These are phyloP conservation scores for Entoloma clypeatum DNA, from an alignment of 1,284 basidiomycete species.

Conservation along the genomic window DNA sequence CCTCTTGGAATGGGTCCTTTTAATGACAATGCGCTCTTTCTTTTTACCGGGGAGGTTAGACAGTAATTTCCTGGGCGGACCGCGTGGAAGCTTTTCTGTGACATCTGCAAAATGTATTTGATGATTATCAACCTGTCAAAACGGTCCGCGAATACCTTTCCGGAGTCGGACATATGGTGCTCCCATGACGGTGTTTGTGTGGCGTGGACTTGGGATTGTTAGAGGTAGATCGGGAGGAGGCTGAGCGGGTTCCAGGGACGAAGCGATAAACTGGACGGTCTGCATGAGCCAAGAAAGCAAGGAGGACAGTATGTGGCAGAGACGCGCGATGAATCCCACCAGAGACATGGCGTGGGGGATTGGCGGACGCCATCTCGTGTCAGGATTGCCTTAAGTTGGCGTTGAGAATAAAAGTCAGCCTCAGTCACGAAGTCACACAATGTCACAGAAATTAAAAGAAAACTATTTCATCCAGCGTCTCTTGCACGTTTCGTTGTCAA, in stretches of 20 bases:
- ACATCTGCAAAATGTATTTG: neutral
- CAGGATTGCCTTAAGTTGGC: neutral
- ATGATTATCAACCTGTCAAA: no score
- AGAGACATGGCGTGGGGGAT: no score
- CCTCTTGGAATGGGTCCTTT: slow-evolving; percentile 7
- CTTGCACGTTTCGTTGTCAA: no score
- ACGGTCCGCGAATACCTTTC: neutral
- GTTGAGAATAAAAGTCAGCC: neutral
- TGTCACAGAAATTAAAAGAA: no score
- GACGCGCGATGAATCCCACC: neutral
- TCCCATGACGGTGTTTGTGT: neutral
- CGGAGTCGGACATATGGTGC: neutral
- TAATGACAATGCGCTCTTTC: slow-evolving; percentile 1
- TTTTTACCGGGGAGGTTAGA: neutral
- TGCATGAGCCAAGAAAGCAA: neutral
- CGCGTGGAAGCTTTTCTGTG: neutral
- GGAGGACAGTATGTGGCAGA: neutral
- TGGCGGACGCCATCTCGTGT: neutral
- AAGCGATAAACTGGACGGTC: neutral
- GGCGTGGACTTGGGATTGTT: neutral
- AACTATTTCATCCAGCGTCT: no score
- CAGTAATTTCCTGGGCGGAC: neutral
- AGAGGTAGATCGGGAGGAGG: neutral
- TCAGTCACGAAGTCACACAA: neutral
- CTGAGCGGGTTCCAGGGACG: neutral